Evolutionary conservation across 352 stramenopile species (phyloP).

Genomic region (Plasmopara muralis): DNA sequence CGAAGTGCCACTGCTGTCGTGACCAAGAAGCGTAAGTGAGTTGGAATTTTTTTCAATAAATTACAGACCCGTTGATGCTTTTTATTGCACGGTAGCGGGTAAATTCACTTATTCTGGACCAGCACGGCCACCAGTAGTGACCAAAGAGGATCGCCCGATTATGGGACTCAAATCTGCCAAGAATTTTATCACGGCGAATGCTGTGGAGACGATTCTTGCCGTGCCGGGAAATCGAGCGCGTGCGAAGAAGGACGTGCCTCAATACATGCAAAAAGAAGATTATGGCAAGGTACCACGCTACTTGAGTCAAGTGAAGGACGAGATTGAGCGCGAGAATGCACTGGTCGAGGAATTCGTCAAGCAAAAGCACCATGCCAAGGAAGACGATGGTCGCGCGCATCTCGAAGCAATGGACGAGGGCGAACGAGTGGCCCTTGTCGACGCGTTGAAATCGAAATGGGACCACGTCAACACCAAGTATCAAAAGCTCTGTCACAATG

Average conservation of each 20-base stretch:
- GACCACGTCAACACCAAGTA: conserved; percentile 92
- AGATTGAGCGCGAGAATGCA: conserved; percentile 90
- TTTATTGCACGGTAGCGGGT: conserved; percentile 25
- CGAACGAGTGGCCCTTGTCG: conserved; percentile 77
- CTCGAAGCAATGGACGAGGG: conserved; percentile 77
- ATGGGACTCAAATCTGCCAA: conserved; percentile 89
- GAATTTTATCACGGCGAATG: conserved; percentile 92
- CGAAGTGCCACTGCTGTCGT: conserved; percentile 42
- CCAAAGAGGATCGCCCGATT: conserved; percentile 84
- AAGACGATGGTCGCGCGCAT: conserved; percentile 52
- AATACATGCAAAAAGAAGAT: conserved; percentile 88
- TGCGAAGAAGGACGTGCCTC: conserved; percentile 51
- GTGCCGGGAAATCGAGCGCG: conserved; percentile 54
- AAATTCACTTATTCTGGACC: conserved; percentile 66
- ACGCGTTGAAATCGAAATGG: conserved; percentile 91
- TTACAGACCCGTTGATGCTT: background rate
- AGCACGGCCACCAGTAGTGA: conserved; percentile 71
- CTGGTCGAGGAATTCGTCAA: conserved; percentile 90
- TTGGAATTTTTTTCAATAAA: background rate
- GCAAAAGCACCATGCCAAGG: conserved; percentile 82
- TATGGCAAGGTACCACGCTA: conserved; percentile 91
- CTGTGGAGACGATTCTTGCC: conserved; percentile 87
- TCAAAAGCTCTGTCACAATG: conserved; percentile 92
- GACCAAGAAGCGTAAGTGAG: conserved; percentile 29
- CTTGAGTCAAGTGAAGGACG: conserved; percentile 87